Percentiles rank a stretch among this genome's conserved stretches.
Conservation (phyloP, 192 early-diverging fungal genomes). For the Podila clonocystis region DNA sequence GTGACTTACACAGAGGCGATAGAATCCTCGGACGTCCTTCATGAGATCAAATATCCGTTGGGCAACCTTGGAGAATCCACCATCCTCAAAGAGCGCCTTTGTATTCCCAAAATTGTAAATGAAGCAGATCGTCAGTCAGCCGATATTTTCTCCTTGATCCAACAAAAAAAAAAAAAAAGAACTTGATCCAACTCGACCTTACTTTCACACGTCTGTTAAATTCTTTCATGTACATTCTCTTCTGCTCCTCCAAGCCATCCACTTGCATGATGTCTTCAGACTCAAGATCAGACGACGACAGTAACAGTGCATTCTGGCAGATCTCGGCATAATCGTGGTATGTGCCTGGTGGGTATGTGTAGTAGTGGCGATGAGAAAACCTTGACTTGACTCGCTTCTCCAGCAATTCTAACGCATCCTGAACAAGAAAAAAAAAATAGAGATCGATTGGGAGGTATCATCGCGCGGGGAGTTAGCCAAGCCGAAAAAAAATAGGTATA, state of each 20-base stretch:
- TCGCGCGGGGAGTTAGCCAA: background rate
- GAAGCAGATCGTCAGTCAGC: background rate
- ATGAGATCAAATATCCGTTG: slow-evolving; percentile 67
- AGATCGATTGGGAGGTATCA: background rate
- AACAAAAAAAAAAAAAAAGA: background rate
- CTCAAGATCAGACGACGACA: slow-evolving; percentile 34
- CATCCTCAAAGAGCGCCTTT: slow-evolving; percentile 58
- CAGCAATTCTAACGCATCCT: slow-evolving; percentile 86
- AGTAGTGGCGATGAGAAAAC: slow-evolving; percentile 89
- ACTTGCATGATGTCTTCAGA: slow-evolving; percentile 10
- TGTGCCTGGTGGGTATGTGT: slow-evolving; percentile 66
- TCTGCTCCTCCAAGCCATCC: slow-evolving; percentile 25
- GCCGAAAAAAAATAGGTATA: background rate
- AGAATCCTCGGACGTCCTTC: slow-evolving; percentile 65
- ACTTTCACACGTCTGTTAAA: slow-evolving; percentile 53
- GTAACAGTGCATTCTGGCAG: slow-evolving; percentile 58
- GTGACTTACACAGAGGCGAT: slow-evolving; percentile 61
- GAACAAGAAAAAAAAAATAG: slow-evolving; percentile 12
- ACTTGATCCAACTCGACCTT: background rate
- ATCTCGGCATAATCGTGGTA: slow-evolving; percentile 69
- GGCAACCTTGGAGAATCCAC: slow-evolving; percentile 51
- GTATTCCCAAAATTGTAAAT: background rate
- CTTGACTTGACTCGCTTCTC: slow-evolving; percentile 96
- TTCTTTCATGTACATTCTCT: slow-evolving; percentile 58
- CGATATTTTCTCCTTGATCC: too few species aligned